Percentiles rank a stretch among this genome's conserved stretches.
Evolutionary conservation across 768 basidiomycete genomes (phyloP).

Genomic region (Clitopilus passeckerianus): DNA sequence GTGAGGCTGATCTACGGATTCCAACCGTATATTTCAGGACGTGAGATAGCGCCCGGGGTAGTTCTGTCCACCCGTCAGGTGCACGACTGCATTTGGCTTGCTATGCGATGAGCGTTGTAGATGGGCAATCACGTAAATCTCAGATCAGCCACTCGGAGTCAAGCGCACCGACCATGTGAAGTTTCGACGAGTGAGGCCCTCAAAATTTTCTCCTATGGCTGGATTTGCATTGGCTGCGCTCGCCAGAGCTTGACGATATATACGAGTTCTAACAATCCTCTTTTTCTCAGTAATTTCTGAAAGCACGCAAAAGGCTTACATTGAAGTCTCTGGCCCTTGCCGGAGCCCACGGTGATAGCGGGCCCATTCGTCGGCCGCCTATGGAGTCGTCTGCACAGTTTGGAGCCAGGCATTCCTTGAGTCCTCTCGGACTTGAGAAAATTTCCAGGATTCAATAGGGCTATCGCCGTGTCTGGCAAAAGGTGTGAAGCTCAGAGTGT

Average conservation of each 20-base stretch:
- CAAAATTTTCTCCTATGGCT: too few species aligned
- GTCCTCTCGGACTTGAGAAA: neutral
- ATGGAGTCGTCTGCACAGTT: neutral
- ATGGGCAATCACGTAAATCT: neutral
- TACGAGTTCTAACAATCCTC: too few species aligned
- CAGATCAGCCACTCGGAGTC: neutral
- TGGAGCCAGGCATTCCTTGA: neutral
- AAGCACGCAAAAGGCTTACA: too few species aligned
- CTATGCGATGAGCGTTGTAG: neutral
- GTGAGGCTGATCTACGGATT: neutral
- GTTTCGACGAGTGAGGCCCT: too few species aligned
- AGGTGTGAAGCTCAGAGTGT: neutral
- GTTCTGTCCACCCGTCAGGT: neutral
- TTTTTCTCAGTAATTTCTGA: too few species aligned
- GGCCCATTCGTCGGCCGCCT: neutral
- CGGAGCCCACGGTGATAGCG: neutral
- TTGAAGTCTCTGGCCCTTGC: neutral
- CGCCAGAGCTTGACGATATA: too few species aligned
- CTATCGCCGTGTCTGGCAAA: too few species aligned
- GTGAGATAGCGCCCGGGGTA: neutral
- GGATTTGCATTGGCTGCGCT: too few species aligned
- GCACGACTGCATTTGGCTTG: neutral
- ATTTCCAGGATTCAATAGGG: too few species aligned
- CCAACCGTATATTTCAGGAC: neutral
- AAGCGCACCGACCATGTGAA: neutral